Percentiles rank a stretch among this genome's conserved stretches.
phyloP scores from a whole-genome alignment of 2,329 filamentous ascomycete genomes.

The Eutypella sp. region DNA sequence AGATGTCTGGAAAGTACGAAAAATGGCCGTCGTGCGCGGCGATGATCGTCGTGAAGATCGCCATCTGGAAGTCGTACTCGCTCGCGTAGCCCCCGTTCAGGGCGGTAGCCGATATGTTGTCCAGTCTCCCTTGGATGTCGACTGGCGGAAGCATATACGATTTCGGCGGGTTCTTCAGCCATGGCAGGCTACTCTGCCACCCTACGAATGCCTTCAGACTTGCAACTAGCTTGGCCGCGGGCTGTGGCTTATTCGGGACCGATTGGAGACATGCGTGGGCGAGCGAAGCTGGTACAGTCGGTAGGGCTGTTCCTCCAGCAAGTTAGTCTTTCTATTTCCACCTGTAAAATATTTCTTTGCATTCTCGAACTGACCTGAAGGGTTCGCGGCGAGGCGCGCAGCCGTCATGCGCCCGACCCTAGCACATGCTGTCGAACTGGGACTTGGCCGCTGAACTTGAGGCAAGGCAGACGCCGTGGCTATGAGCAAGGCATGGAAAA shows the following conservation, averaged over 20 bases:
- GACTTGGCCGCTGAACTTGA: constrained; percentile 3
- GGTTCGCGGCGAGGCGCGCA: constrained; percentile 11
- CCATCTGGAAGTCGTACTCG: constrained; percentile 51
- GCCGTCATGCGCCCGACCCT: constrained; percentile 12
- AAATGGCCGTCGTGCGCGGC: constrained; percentile 63
- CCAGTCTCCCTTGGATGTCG: constrained; percentile 43
- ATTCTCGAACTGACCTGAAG: constrained; percentile 10
- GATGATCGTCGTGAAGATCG: constrained; percentile 48
- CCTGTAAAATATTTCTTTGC: neutral
- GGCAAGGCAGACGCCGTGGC: constrained; percentile 14
- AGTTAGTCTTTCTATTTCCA: neutral
- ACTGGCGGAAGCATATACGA: constrained; percentile 43
- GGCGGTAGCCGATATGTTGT: constrained; percentile 39
- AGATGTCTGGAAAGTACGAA: constrained; percentile 46
- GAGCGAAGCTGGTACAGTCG: constrained; percentile 30
- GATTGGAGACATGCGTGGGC: constrained; percentile 34
- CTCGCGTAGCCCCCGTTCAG: constrained; percentile 37
- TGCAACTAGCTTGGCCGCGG: constrained; percentile 30
- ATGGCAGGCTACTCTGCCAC: constrained; percentile 44
- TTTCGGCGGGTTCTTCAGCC: constrained; percentile 46
- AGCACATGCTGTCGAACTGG: constrained; percentile 18
- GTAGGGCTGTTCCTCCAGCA: constrained; percentile 14
- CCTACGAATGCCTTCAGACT: constrained; percentile 37
- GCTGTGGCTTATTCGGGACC: constrained; percentile 32
- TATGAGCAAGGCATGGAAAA: constrained; percentile 1